phyloP scores from a whole-genome alignment of 306 rosid species.

The Corylus heterophylla region DNA sequence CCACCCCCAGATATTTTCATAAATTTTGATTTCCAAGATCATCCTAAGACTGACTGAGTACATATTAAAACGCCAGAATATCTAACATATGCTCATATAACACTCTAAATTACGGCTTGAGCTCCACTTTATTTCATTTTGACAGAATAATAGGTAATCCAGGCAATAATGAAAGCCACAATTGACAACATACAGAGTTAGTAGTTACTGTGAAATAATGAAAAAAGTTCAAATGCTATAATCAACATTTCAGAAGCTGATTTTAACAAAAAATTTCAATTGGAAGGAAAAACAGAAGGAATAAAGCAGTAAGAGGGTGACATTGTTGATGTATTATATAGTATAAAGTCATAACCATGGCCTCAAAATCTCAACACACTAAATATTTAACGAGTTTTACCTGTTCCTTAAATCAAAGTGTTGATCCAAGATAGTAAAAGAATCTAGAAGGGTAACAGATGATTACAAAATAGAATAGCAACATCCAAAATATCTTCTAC shows the following conservation, averaged over 20 bases:
- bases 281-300: background rate
- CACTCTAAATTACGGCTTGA: background rate
- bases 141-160: background rate
- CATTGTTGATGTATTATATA: background rate
- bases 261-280: background rate
- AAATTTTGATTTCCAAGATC: background rate
- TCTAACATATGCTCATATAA: background rate
- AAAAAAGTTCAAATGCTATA: background rate
- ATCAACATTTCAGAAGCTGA: background rate
- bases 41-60: background rate
- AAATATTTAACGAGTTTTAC: background rate
- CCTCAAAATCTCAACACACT: background rate
- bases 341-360: background rate
- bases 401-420: background rate
- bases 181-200: background rate
- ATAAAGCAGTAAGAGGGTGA: background rate
- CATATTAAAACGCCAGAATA: background rate
- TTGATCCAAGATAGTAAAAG: background rate
- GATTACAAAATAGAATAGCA: background rate
- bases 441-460: background rate
- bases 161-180: background rate
- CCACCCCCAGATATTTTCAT: background rate
- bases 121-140: background rate
- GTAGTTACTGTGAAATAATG: background rate
- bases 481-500: conserved; percentile 1